These are phyloP conservation scores for Strobilomyces echinocephalus DNA, from an alignment of 768 basidiomycete species.

Conservation along the genomic window DNA sequence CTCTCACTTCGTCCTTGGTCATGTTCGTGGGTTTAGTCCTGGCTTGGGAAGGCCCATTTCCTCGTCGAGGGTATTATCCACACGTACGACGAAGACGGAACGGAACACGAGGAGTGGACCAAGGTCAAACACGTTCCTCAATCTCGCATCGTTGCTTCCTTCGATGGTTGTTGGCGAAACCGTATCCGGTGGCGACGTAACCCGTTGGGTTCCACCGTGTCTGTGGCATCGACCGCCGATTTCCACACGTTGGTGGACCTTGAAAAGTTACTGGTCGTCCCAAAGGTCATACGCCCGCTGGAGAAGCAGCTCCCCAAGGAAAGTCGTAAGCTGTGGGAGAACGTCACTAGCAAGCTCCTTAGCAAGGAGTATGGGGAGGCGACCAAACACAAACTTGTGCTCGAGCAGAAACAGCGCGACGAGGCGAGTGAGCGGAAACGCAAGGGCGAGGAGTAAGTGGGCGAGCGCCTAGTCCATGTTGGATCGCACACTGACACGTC, in stretches of 20 bases:
- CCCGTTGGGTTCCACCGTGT: slow-evolving; percentile 44
- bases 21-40: slow-evolving; percentile 46
- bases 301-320: slow-evolving; percentile 75
- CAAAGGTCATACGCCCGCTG: slow-evolving; percentile 81
- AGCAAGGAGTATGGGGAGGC: slow-evolving; percentile 89
- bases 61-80: slow-evolving; percentile 87
- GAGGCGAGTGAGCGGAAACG: slow-evolving; percentile 82
- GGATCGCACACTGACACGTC: background rate
- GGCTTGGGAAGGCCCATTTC: slow-evolving; percentile 87
- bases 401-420: slow-evolving; percentile 93
- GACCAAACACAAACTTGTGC: slow-evolving; percentile 82
- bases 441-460: slow-evolving; percentile 70
- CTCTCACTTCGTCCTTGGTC: background rate
- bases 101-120: slow-evolving; percentile 66
- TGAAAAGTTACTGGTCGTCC: slow-evolving; percentile 60
- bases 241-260: slow-evolving; percentile 74
- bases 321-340: slow-evolving; percentile 85
- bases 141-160: slow-evolving; percentile 66
- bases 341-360: slow-evolving; percentile 67
- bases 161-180: slow-evolving; percentile 88
- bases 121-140: slow-evolving; percentile 88
- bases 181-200: slow-evolving; percentile 74
- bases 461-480: background rate
- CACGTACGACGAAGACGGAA: slow-evolving; percentile 62
- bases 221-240: slow-evolving; percentile 43